Evolutionary conservation across 306 rosid species (phyloP), one percentile per base, ranked within the genome.

Genomic region (Gillenia trifoliata): DNA sequence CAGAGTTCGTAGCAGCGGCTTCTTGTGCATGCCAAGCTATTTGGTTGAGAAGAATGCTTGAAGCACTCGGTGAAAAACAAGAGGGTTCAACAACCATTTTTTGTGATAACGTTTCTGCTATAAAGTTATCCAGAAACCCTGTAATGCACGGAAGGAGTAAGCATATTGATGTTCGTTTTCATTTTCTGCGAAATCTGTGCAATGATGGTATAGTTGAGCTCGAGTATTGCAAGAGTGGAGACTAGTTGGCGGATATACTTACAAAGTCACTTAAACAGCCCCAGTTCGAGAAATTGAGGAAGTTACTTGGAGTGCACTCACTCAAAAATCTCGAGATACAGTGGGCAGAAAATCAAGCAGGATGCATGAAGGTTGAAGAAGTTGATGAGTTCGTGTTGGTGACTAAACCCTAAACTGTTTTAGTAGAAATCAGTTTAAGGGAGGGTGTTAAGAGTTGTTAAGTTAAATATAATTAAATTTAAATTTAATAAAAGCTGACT

Each of bases 281-380:
- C 2, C 1, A 0, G 0, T 52, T 52, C 23, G 57, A 52, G 10
- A 52, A 17, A 3, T 0, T 17, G 4, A 52, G 3, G 4, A 20
- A 17, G 3, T 0, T 52, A 1, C 0, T 50, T 19, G 4, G 25
- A 52, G 4, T 52, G 57, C n/a, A 0, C 7, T 52, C 23, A 20
- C 15, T 43, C 0, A 3, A 43, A 1, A 0, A 43, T 12, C 17
- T 43, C 0, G 17, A 43, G 5, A 43, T 11, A 0, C 0, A 12
- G 17, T 3, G 25, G 11, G 2, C 0, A 0, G 1, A 4, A 52
- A 2, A 2, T 3, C 3, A 0, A 8, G n/a, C 25, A 20, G 4
- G 4, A 52, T 10, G 0, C 0, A 0, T 12, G 25, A 52, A 0
- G 25, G 4, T 52, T 3, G 1, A 52, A 20, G 4, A 20, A 52